Percentiles rank a stretch among this genome's conserved stretches.
phyloP scores from a whole-genome alignment of 305 asterid genomes.

The Fraxinus sp. region DNA sequence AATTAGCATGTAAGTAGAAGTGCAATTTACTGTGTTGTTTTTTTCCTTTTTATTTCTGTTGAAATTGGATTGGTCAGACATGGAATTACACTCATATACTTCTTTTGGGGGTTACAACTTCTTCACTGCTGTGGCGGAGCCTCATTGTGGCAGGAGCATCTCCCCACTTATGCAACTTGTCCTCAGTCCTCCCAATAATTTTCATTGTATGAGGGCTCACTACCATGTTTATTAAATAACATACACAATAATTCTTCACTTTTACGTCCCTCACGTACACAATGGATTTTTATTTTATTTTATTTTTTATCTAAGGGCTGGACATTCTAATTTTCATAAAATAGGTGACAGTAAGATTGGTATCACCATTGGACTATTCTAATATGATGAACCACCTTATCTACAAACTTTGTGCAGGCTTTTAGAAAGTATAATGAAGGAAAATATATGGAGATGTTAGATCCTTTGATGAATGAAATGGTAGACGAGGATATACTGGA shows the following conservation, averaged over 20 bases:
- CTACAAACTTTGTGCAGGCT: slow-evolving; percentile 50
- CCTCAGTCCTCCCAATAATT: background rate
- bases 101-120: background rate
- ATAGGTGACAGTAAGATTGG: background rate
- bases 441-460: slow-evolving; percentile 56
- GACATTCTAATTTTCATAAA: background rate
- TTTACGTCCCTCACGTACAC: background rate
- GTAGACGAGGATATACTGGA: slow-evolving; percentile 49
- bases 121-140: background rate
- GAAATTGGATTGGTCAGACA: background rate
- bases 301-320: background rate
- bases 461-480: slow-evolving; percentile 59
- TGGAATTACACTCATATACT: background rate
- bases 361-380: background rate
- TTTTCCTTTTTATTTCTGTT: background rate
- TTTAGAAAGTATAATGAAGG: slow-evolving; percentile 64
- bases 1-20: background rate
- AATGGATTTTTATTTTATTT: background rate
- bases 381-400: background rate
- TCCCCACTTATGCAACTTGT: background rate
- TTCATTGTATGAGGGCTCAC: background rate
- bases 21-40: background rate
- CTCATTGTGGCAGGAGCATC: background rate
- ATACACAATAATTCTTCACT: background rate
- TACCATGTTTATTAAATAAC: background rate